phyloP scores from a whole-genome alignment of 352 stramenopile genomes.

The Globisporangium middletonii region DNA sequence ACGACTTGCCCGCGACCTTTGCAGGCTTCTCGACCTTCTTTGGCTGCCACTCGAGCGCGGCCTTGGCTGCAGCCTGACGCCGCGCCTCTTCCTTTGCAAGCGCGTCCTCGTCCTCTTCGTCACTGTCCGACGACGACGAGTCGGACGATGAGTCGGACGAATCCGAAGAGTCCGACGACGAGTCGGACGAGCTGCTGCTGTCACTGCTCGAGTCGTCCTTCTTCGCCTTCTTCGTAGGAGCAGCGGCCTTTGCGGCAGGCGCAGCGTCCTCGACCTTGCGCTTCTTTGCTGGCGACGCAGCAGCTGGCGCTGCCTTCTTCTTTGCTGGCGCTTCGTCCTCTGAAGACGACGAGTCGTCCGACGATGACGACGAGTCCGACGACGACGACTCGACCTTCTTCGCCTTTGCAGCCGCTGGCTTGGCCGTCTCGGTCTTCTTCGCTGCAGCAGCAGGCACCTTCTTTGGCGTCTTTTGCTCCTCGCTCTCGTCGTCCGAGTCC shows the following conservation, averaged over 20 bases:
- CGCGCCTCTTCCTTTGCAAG: conserved; percentile 74
- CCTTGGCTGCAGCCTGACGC: conserved; percentile 73
- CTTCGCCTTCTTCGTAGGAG: conserved; percentile 32
- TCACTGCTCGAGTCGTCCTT: conserved; percentile 29
- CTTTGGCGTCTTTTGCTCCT: conserved; percentile 30
- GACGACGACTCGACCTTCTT: conserved; percentile 20
- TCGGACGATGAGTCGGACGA: conserved; percentile 30
- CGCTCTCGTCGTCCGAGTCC: conserved; percentile 45
- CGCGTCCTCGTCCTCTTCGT: conserved; percentile 56
- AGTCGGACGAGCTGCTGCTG: conserved; percentile 37
- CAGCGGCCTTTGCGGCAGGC: conserved; percentile 1
- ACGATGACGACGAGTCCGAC: conserved; percentile 19
- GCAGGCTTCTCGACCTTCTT: conserved; percentile 77
- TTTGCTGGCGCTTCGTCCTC: conserved; percentile 24
- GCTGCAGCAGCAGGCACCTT: conserved; percentile 1
- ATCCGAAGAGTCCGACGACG: conserved; percentile 44
- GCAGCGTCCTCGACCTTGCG: conserved; percentile 36
- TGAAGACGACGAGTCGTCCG: conserved; percentile 18
- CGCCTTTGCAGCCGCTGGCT: conserved; percentile 18
- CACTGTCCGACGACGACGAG: conserved; percentile 18
- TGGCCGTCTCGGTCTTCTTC: conserved; percentile 27
- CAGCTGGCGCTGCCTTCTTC: conserved; percentile 17
- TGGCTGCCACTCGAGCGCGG: conserved; percentile 88
- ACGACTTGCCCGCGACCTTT: conserved; percentile 56
- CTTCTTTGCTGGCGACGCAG: conserved; percentile 30